Evolutionary conservation across 2,329 filamentous ascomycete species (phyloP).

Genomic region (Sporothrix globosa): DNA sequence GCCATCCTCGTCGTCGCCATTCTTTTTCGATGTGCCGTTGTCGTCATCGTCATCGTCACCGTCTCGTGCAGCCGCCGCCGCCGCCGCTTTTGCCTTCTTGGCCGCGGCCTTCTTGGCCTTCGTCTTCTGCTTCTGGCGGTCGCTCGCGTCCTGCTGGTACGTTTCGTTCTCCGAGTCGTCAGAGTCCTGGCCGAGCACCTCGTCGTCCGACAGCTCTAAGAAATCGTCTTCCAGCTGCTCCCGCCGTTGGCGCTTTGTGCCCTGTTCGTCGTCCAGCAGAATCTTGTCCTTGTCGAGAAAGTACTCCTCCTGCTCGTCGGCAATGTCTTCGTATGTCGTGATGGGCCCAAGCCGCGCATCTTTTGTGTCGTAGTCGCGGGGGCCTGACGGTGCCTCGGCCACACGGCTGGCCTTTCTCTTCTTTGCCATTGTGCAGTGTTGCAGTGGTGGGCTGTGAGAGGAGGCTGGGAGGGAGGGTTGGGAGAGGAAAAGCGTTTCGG

Average conservation of each 20-base stretch:
- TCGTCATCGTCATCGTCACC: conserved; percentile 46
- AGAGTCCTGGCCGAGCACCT: conserved; percentile 48
- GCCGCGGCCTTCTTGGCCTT: conserved; percentile 43
- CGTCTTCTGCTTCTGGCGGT: conserved; percentile 30
- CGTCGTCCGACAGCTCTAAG: conserved; percentile 65
- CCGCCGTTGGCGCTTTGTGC: conserved; percentile 75
- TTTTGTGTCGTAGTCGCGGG: conserved; percentile 57
- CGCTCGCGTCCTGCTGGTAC: conserved; percentile 32
- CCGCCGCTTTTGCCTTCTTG: conserved; percentile 29
- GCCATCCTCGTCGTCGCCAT: conserved; percentile 57
- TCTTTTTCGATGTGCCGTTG: conserved; percentile 64
- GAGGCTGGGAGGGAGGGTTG: not conserved
- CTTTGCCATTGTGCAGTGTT: conserved; percentile 56
- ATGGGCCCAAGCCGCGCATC: conserved; percentile 64
- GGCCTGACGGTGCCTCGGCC: conserved; percentile 51
- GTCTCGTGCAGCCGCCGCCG: conserved; percentile 48
- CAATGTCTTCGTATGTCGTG: conserved; percentile 77
- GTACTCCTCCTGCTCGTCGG: conserved; percentile 93
- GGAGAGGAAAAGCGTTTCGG: not conserved
- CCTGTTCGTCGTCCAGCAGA: conserved; percentile 77
- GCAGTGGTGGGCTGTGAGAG: not conserved
- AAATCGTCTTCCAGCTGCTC: conserved; percentile 61
- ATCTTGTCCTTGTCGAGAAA: conserved; percentile 85
- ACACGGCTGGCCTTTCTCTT: conserved; percentile 70
- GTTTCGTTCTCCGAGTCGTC: conserved; percentile 38